These are phyloP conservation scores for Saccharomycopsis fodiens DNA, from an alignment of 805 yeast species.

Conservation along the genomic window DNA sequence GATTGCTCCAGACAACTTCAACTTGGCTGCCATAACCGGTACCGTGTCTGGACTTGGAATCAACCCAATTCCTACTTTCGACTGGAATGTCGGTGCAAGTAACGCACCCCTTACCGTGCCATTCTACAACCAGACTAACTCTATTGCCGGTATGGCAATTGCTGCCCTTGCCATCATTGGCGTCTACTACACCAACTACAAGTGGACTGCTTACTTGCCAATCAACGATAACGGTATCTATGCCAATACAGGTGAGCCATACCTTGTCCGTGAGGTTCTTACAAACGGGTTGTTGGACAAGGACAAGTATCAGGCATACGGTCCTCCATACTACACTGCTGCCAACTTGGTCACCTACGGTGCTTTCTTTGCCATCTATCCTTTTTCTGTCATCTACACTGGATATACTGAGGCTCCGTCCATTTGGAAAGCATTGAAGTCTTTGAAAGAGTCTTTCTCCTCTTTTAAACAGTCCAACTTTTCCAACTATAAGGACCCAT, in stretches of 20 bases:
- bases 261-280: conserved; percentile 47
- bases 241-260: conserved; percentile 43
- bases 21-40: conserved; percentile 45
- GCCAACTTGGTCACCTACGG: conserved; percentile 56
- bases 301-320: no score
- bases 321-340: no score
- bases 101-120: conserved; percentile 37
- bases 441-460: conserved; percentile 29
- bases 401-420: conserved; percentile 38
- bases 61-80: no score
- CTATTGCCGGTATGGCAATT: conserved; percentile 29
- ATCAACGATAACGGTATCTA: conserved; percentile 42
- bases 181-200: conserved; percentile 34
- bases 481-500: conserved; percentile 40
- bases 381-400: conserved; percentile 46
- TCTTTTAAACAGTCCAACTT: conserved; percentile 21
- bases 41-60: no score
- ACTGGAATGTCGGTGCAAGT: conserved; percentile 38
- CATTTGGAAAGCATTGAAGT: conserved; percentile 32
- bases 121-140: conserved; percentile 30
- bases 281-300: no score
- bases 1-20: no score
- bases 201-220: conserved; percentile 33
- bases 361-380: conserved; percentile 47
- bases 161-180: conserved; percentile 34